Evolutionary conservation across 495 filamentous ascomycete species (phyloP), one percentile per base, ranked within the genome.

Genomic region (Usnea hakonensis): DNA sequence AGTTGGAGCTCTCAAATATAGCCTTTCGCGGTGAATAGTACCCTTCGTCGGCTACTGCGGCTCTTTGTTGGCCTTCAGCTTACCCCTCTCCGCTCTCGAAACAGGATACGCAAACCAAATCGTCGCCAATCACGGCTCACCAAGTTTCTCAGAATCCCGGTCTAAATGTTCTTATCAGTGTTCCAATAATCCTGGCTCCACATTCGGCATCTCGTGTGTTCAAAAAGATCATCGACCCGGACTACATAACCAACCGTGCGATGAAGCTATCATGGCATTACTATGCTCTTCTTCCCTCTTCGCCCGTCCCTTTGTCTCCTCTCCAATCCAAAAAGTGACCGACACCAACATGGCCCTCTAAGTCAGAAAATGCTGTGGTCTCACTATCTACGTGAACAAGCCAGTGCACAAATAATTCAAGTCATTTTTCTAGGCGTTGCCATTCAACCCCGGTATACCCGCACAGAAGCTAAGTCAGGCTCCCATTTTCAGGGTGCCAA

Each of bases 261-360:
- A 69, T 90, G 85, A 85, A 85, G 87, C 5, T 91, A 91, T 70
- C 78, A 89, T 7, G 86, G 83, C 40, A 86, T 90, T 57, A 87
- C 85, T 17, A 74, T 75, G 72, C 90, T 90, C 68, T 87, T 89
- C 55, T 82, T 81, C 69, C n/a, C 38, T 83, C 37, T 79, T 91
- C 6, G 83, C 85, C 19, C 68, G 81, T 55, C 75, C 87, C 54
- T 90, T 90, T 75, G 86, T 78, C 72, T 67, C 89, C 38, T 78
- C 81, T 7, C 76, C 76, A 0, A 86, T 90, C 41, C 87, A 87
- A 33, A 86, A 90, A 71, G 81, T 90, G 66, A 89, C 86, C 5
- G 87, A 91, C 67, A 85, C 86, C 36, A 86, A 89, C 70, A 88
- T 88, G 85, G 81, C 77, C 28, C 77, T 78, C 40, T 81, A 79